A percentile compares a stretch with the other conserved stretches of the same genome.
Conservation (phyloP, 768 basidiomycete genomes). For the Tulasnella calospora region DNA sequence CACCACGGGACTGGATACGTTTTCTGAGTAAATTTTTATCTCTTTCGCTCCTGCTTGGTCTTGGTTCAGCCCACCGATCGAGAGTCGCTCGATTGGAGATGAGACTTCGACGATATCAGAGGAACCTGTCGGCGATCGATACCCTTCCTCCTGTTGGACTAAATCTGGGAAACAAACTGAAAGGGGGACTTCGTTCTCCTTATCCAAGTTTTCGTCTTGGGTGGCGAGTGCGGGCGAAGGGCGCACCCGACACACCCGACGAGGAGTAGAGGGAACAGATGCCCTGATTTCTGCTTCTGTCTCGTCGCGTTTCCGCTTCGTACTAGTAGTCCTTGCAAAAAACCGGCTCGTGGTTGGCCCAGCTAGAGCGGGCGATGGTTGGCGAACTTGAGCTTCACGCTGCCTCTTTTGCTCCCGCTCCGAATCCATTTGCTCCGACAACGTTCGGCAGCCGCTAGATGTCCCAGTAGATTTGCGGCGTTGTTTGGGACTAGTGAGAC, state of each 20-base stretch:
- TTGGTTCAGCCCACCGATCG: background rate
- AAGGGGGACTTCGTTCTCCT: slow-evolving; percentile 36
- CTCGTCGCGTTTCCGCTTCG: slow-evolving; percentile 32
- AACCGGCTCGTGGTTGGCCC: slow-evolving; percentile 10
- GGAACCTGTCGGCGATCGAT: slow-evolving; percentile 56
- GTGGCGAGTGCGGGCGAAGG: background rate
- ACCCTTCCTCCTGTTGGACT: slow-evolving; percentile 75
- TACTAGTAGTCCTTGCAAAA: background rate
- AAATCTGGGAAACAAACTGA: slow-evolving; percentile 34
- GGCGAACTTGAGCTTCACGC: background rate
- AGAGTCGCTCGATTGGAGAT: slow-evolving; percentile 15
- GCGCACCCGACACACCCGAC: slow-evolving; percentile 30
- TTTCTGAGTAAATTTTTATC: background rate
- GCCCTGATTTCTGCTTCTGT: slow-evolving; percentile 38
- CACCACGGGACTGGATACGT: slow-evolving; percentile 13
- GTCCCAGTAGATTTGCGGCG: slow-evolving; percentile 1
- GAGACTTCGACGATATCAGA: slow-evolving; percentile 19
- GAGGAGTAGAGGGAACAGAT: slow-evolving; percentile 7
- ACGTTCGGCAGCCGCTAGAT: slow-evolving; percentile 4
- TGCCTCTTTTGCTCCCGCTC: slow-evolving; percentile 5
- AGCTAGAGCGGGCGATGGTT: background rate
- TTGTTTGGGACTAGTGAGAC: background rate
- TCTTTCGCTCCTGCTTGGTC: background rate
- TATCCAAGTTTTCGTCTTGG: slow-evolving; percentile 33
- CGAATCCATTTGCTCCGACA: slow-evolving; percentile 22